Base-by-base conservation (phyloP, 495 filamentous ascomycete species). In the Annulohypoxylon moriforme region DNA sequence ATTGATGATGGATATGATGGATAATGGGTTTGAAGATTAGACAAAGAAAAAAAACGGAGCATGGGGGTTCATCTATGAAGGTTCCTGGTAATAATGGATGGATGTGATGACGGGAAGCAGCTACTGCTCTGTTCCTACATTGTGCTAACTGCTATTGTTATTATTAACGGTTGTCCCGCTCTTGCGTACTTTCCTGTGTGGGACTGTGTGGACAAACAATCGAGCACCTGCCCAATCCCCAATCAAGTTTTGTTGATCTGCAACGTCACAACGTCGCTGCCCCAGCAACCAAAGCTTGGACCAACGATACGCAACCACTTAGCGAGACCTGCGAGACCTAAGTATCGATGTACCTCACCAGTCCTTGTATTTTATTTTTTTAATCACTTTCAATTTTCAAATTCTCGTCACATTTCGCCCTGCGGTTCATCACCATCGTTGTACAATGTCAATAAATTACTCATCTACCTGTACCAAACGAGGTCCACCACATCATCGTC, bases 171-270 rank as follows among this genome's bases (percentile, higher is more conserved):
- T 18, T 67, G 61, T 65, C 63, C 69, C 58, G 11, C 57, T 53
- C 52, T 67, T 58, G 57, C 46, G 50, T 36, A 29, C 24, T 34
- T 24, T 46, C 11, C 13, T 29, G 40, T 44, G 40, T 44, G 40
- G 40, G 16, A 44, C 40, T 44, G 13, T 67, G 62, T 74, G 62
- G 68, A 74, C 66, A 76, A 78, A 78, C 76, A 78, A 69, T 60
- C 24, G 33, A 42, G 46, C 11, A 13, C 20, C 40, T 59, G 59
- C 59, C 76, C 76, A 78, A 78, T 76, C 74, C 74, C 56, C 33
- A 59, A 71, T 16, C 24, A 29, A 29, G 47, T 52, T 52, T 52
- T 52, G n/a, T 64, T 38, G 24, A 33, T 64, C 70, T 72, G 66
- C 66, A 74, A 64, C 74, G 66, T 74, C 68, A 67, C 68, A 27